Conservation (phyloP, 2,329 filamentous ascomycete genomes). For the Aureobasidium sp. region DNA sequence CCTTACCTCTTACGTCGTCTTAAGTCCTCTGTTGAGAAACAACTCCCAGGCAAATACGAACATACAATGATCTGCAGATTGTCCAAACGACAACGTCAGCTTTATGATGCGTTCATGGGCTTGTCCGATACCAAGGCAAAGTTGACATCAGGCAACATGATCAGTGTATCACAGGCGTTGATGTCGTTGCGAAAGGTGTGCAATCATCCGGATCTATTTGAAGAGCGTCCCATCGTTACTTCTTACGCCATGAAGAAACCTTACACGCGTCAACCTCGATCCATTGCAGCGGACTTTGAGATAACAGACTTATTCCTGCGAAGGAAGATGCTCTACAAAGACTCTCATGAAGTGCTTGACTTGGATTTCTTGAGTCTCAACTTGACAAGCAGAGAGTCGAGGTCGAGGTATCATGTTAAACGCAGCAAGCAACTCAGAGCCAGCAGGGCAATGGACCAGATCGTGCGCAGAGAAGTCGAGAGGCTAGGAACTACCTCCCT, state of each 20-base stretch:
- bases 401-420: slow-evolving; percentile 33
- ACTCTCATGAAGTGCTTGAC: slow-evolving; percentile 56
- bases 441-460: slow-evolving; percentile 57
- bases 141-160: slow-evolving; percentile 83
- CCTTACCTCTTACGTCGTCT: slow-evolving; percentile 85
- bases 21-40: slow-evolving; percentile 96
- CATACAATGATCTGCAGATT: slow-evolving; percentile 93
- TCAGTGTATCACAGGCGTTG: slow-evolving; percentile 96
- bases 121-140: slow-evolving; percentile 83
- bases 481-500: slow-evolving; percentile 45
- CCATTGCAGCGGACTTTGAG: slow-evolving; percentile 65
- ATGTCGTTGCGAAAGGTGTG: slow-evolving; percentile 98
- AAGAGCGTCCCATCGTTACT: slow-evolving; percentile 91
- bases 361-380: slow-evolving; percentile 57
- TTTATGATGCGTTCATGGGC: slow-evolving; percentile 94
- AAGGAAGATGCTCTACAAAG: slow-evolving; percentile 50
- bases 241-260: slow-evolving; percentile 78
- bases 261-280: slow-evolving; percentile 29
- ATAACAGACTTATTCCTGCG: slow-evolving; percentile 63
- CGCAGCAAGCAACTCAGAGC: slow-evolving; percentile 46
- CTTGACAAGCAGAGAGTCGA: slow-evolving; percentile 34
- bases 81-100: slow-evolving; percentile 86
- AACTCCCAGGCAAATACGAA: slow-evolving; percentile 97
- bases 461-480: slow-evolving; percentile 61
- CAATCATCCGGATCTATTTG: slow-evolving; percentile 95